Evolutionary conservation across 2,329 filamentous ascomycete genomes (phyloP).

Genomic region (Penicillium sp.): DNA sequence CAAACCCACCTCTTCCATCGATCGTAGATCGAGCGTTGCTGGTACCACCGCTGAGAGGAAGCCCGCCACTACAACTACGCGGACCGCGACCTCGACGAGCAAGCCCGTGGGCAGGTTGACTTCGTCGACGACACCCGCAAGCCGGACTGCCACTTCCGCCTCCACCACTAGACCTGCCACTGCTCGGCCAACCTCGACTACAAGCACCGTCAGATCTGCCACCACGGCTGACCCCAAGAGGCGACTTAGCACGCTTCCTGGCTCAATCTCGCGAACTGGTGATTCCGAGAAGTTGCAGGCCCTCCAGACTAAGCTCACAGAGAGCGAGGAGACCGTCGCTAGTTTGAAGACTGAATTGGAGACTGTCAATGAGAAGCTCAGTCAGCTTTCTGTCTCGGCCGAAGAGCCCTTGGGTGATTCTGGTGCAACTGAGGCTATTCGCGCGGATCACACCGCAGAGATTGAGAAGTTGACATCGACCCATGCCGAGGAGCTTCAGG

Average conservation of each 20-base stretch:
- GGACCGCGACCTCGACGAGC: constrained; percentile 27
- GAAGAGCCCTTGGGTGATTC: constrained; percentile 26
- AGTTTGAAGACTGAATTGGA: constrained; percentile 38
- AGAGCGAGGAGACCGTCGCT: constrained; percentile 38
- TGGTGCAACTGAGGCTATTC: constrained; percentile 27
- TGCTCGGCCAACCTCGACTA: constrained; percentile 27
- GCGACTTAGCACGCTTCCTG: constrained; percentile 37
- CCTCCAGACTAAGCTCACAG: constrained; percentile 38
- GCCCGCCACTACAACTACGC: constrained; percentile 22
- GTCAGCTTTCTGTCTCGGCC: constrained; percentile 30
- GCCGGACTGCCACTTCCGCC: constrained; percentile 29
- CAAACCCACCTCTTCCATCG: constrained; percentile 34
- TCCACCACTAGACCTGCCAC: constrained; percentile 17
- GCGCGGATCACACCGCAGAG: constrained; percentile 35
- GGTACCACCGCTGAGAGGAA: constrained; percentile 38
- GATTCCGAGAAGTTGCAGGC: constrained; percentile 37
- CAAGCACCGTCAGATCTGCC: constrained; percentile 22
- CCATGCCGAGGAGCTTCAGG: constrained; percentile 36
- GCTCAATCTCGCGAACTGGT: constrained; percentile 29
- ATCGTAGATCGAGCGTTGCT: constrained; percentile 42
- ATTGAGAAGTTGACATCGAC: constrained; percentile 33
- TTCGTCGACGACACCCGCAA: constrained; percentile 25
- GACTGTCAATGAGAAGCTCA: constrained; percentile 37
- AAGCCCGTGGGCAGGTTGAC: constrained; percentile 26
- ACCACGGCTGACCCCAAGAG: constrained; percentile 35